Evolutionary conservation across 768 basidiomycete species (phyloP), one percentile per base, ranked within the genome.

Genomic region (Cystobasidium ongulense): DNA sequence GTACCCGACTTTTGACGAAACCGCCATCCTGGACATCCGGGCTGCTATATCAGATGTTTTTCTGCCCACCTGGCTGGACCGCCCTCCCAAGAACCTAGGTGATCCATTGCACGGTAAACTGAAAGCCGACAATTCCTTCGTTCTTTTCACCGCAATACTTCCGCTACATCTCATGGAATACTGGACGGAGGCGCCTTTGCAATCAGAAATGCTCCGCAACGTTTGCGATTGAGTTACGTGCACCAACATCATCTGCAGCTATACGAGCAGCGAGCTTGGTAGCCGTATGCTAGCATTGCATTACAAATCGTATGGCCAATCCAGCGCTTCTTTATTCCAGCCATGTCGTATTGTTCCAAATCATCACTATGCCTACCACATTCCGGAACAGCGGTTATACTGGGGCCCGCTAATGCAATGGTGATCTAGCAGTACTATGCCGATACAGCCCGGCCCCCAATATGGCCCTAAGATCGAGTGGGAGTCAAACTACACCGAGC

Each of bases 81-180:
- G 70, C 33, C 70, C 70, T 25, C 63, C 70, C 7, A 36, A 70
- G 13, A 72, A 72, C 33, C 36, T 73, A 15, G 70, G 70, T 7
- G 62, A 64, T 13, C 33, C 53, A 33, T 72, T 67, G 13, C 70
- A 72, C 31, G 70, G 63, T 35, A 72, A 72, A 68, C 36, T 72
- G 70, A 72, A 72, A 36, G 70, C 70, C 70, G 70, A 73, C 70
- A 72, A 33, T 27, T 72, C 31, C 4, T 63, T 72, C 35, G 70
- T 72, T 4, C 53, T 72, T n/a, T 72, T 72, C 31, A 63, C 70
- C 18, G 33, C 53, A n/a, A 39, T 59, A 43, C 70, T 72, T 35
- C 57, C 70, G 18, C 61, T 63, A 10, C 35, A 63, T 46, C 33
- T 72, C 59, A 13, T 57, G 43, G 53, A 52, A 23, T 52, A 21